Evolutionary conservation across 2,329 filamentous ascomycete species (phyloP).

Genomic region (Huntiella decipiens): DNA sequence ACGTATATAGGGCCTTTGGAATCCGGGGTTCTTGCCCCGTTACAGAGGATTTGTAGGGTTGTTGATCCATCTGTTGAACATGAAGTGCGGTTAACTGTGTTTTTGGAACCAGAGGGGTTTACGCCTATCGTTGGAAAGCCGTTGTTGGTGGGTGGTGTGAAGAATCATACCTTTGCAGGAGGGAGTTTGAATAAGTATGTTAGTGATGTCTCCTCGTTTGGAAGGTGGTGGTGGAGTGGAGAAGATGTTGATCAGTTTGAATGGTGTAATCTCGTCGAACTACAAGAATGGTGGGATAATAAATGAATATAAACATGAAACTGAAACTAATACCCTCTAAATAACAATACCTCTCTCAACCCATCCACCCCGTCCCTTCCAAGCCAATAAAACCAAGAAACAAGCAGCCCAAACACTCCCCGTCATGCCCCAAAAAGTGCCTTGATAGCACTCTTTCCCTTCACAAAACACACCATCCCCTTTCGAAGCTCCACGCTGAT

Average conservation of each 20-base stretch:
- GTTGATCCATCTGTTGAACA: conserved; percentile 32
- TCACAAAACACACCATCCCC: conserved; percentile 44
- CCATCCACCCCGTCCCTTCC: conserved; percentile 66
- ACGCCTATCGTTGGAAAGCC: conserved; percentile 27
- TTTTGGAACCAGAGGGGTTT: conserved; percentile 32
- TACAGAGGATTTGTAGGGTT: conserved; percentile 33
- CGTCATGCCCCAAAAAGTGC: conserved; percentile 74
- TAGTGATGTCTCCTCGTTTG: conserved; percentile 20
- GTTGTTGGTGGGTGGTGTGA: conserved; percentile 33
- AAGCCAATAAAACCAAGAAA: conserved; percentile 54
- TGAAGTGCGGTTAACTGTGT: conserved; percentile 33
- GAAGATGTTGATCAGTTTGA: conserved; percentile 21
- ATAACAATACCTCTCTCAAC: conserved; percentile 53
- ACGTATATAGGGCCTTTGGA: conserved; percentile 28
- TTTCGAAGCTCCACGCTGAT: conserved; percentile 42
- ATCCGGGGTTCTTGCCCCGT: conserved; percentile 28
- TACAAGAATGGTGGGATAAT: conserved; percentile 27
- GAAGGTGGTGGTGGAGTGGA: conserved; percentile 32
- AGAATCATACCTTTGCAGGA: conserved; percentile 36
- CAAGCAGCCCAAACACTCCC: conserved; percentile 62
- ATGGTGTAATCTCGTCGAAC: conserved; percentile 30
- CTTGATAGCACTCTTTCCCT: conserved; percentile 61
- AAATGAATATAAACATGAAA: background rate
- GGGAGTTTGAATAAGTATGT: conserved; percentile 27
- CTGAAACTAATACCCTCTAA: conserved; percentile 14